phyloP scores from a whole-genome alignment of 371 early-diverging fungal genomes.

The Massospora cicadina region DNA sequence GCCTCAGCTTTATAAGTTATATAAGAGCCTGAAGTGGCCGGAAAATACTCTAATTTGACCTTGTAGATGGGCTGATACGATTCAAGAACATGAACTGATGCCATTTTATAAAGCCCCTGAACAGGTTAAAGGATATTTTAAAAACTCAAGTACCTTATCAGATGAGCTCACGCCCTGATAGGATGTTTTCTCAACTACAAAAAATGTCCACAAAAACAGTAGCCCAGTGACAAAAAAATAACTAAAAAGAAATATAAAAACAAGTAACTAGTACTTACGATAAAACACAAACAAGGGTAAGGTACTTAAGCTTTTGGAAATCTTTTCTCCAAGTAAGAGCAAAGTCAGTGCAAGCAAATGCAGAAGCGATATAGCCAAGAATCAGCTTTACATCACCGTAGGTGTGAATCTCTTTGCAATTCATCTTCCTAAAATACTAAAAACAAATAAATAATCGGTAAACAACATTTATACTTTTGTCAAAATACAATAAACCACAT shows the following conservation, averaged over 20 bases:
- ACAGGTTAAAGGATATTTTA: background rate
- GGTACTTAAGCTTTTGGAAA: background rate
- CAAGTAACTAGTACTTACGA: background rate
- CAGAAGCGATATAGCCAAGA: conserved; percentile 5
- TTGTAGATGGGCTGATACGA: conserved; percentile 5
- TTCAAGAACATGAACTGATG: background rate
- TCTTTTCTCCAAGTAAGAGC: conserved; percentile 1
- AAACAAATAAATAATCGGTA: background rate
- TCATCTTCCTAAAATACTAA: background rate
- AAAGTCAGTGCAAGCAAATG: conserved; percentile 3
- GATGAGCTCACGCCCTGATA: background rate
- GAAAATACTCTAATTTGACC: background rate
- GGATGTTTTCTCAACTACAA: background rate
- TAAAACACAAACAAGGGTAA: background rate
- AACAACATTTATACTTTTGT: no score
- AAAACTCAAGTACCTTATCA: background rate
- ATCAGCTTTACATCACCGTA: conserved; percentile 2
- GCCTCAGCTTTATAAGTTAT: background rate
- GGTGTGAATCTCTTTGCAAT: background rate
- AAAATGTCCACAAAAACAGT: background rate
- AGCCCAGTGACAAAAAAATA: conserved; percentile 1
- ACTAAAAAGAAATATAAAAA: background rate
- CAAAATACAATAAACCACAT: background rate
- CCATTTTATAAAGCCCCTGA: background rate
- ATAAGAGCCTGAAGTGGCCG: background rate